Evolutionary conservation across 2,329 filamentous ascomycete genomes (phyloP).

Genomic region (Stylonectria norvegica): DNA sequence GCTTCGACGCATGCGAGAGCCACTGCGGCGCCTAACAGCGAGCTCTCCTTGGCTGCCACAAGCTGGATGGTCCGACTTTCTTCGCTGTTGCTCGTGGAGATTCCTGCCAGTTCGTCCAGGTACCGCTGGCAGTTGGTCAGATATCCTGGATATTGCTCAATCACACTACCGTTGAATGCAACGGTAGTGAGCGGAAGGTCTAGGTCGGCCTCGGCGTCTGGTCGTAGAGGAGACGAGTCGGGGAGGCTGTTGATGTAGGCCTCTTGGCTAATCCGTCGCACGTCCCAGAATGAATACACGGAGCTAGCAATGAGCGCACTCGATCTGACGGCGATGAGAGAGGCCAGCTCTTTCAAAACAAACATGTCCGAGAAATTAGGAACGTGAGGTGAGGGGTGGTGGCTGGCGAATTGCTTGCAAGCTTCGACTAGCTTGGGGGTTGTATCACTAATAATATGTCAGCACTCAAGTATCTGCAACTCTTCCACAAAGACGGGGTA

Average conservation of each 20-base stretch:
- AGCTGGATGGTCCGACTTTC: slow-evolving; percentile 52
- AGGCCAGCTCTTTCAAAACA: slow-evolving; percentile 52
- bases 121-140: slow-evolving; percentile 58
- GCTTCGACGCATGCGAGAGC: slow-evolving; percentile 51
- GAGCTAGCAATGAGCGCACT: slow-evolving; percentile 57
- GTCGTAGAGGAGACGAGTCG: slow-evolving; percentile 33
- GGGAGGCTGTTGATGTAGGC: slow-evolving; percentile 32
- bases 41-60: slow-evolving; percentile 69
- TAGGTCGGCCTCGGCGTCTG: slow-evolving; percentile 50
- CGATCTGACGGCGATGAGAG: slow-evolving; percentile 54
- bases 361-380: slow-evolving; percentile 47
- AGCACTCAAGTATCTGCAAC: too few relatives aligned
- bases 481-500: slow-evolving; percentile 9
- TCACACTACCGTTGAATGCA: slow-evolving; percentile 77
- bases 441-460: slow-evolving; percentile 40
- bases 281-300: slow-evolving; percentile 57
- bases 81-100: slow-evolving; percentile 26
- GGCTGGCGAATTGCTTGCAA: slow-evolving; percentile 45
- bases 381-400: slow-evolving; percentile 44
- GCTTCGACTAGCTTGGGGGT: slow-evolving; percentile 42
- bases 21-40: slow-evolving; percentile 71
- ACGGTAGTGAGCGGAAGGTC: slow-evolving; percentile 53
- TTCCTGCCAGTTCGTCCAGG: slow-evolving; percentile 55
- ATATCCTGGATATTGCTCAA: slow-evolving; percentile 74
- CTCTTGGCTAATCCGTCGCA: slow-evolving; percentile 47